phyloP scores from a whole-genome alignment of 2,329 filamentous ascomycete genomes.

The Verticillium dahliae region DNA sequence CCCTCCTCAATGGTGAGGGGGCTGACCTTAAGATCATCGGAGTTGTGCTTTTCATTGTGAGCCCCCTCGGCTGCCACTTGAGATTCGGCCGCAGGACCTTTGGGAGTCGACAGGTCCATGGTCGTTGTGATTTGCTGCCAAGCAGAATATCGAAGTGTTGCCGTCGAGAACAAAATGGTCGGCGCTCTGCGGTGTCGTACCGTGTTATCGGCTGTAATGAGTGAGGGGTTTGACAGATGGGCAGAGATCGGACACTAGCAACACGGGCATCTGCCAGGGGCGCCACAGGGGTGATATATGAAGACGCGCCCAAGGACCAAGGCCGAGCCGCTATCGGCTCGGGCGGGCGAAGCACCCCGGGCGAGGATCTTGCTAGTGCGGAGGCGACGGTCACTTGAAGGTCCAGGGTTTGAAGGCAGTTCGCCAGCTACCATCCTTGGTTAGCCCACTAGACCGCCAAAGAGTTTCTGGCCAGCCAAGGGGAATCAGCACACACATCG shows the following conservation, averaged over 20 bases:
- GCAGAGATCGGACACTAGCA: not conserved
- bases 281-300: not conserved
- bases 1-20: conserved; percentile 14
- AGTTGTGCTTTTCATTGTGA: conserved; percentile 12
- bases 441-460: not conserved
- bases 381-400: not conserved
- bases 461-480: not conserved
- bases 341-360: not conserved
- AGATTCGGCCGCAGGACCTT: not conserved
- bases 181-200: not conserved
- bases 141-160: not conserved
- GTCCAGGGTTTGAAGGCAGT: not conserved
- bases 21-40: conserved; percentile 12
- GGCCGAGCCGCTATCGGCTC: not conserved
- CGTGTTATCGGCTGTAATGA: not conserved
- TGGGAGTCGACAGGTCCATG: not conserved
- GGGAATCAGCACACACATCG: not conserved
- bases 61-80: not conserved
- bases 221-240: not conserved
- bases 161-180: not conserved
- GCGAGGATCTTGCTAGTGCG: not conserved
- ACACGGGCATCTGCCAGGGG: not conserved
- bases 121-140: not conserved
- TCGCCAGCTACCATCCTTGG: not conserved
- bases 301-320: not conserved